Evolutionary conservation across 1,139 yeast species (phyloP).

Genomic region (Blastobotrys ciferrii): DNA sequence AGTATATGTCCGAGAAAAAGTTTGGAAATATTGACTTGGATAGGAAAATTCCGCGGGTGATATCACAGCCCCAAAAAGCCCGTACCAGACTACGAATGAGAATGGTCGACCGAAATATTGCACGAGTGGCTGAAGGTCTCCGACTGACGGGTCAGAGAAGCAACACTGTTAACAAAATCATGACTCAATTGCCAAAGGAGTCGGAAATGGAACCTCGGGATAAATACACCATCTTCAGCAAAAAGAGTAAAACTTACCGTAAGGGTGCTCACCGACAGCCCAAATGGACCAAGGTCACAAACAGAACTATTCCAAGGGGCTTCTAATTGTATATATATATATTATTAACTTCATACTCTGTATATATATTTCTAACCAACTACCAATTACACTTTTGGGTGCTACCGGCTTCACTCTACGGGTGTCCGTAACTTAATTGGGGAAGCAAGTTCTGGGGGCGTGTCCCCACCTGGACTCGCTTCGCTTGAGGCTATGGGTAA

Average conservation of each 20-base stretch:
- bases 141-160: constrained; percentile 48
- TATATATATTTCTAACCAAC: too few species aligned
- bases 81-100: constrained; percentile 81
- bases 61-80: constrained; percentile 77
- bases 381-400: too few species aligned
- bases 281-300: constrained; percentile 83
- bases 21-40: too few species aligned
- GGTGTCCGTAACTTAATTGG: too few species aligned
- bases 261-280: constrained; percentile 76
- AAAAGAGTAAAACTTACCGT: constrained; percentile 72
- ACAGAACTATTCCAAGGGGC: constrained; percentile 77
- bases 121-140: constrained; percentile 65
- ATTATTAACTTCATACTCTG: constrained; percentile 1
- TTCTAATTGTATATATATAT: constrained; percentile 44
- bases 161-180: constrained; percentile 52
- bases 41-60: constrained; percentile 69
- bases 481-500: too few species aligned
- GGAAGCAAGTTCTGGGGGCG: too few species aligned
- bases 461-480: too few species aligned
- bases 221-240: constrained; percentile 84
- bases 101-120: constrained; percentile 76
- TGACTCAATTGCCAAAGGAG: constrained; percentile 69
- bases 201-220: constrained; percentile 74
- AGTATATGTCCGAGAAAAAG: not conserved
- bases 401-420: too few species aligned